phyloP scores from a whole-genome alignment of 2,329 filamentous ascomycete species.

The Alternaria tenuissima region DNA sequence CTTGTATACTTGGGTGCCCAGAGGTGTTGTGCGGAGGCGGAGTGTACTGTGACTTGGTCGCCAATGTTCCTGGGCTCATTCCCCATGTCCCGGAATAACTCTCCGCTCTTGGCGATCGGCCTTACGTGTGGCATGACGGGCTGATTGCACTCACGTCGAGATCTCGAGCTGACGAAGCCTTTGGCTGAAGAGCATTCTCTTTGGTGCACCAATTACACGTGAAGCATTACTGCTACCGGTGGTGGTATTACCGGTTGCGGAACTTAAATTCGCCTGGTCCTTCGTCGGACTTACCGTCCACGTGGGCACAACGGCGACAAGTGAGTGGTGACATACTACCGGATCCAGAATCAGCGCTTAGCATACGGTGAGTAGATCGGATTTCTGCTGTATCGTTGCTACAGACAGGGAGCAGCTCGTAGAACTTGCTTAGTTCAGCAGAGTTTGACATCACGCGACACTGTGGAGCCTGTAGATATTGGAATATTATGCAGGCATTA shows the following conservation, averaged over 20 bases:
- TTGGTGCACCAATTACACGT: background rate
- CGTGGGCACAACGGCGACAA: background rate
- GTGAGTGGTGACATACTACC: background rate
- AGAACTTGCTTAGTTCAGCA: background rate
- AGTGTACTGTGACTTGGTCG: background rate
- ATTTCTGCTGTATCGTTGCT: background rate
- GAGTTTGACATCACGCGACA: background rate
- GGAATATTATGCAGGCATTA: background rate
- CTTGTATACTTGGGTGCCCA: constrained; percentile 3
- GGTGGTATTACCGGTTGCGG: background rate
- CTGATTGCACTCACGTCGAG: background rate
- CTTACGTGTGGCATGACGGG: background rate
- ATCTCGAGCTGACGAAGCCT: background rate
- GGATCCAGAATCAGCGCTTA: background rate
- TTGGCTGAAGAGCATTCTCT: background rate
- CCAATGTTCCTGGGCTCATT: constrained; percentile 3
- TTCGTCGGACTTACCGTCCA: background rate
- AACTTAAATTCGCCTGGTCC: background rate
- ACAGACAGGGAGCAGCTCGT: background rate
- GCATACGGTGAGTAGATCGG: background rate
- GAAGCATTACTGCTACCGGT: background rate
- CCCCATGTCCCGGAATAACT: background rate
- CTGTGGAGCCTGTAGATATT: background rate
- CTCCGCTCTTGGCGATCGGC: constrained; percentile 2
- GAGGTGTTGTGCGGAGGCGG: background rate